Conservation (phyloP, 352 stramenopile genomes). For the Phytophthora ramorum region DNA sequence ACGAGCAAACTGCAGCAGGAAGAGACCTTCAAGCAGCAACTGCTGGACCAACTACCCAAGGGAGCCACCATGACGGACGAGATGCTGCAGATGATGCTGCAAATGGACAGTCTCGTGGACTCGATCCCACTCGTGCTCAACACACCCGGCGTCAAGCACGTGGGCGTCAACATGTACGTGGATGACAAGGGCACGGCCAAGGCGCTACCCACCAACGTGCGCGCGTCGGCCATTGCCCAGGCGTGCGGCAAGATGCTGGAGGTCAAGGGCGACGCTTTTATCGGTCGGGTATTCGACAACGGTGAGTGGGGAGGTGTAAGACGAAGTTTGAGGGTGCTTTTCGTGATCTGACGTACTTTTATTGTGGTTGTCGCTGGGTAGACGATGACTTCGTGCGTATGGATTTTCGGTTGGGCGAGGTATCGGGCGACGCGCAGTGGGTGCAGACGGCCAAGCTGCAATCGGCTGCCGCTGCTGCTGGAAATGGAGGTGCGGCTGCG, state of each 20-base stretch:
- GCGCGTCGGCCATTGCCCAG: slow-evolving; percentile 82
- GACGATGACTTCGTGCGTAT: slow-evolving; percentile 86
- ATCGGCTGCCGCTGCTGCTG: slow-evolving; percentile 31
- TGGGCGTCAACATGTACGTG: slow-evolving; percentile 91
- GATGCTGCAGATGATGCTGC: slow-evolving; percentile 89
- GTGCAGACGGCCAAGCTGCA: slow-evolving; percentile 71
- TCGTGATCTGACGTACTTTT: not conserved
- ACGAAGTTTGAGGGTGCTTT: not conserved
- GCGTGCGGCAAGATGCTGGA: slow-evolving; percentile 85
- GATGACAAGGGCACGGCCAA: slow-evolving; percentile 92
- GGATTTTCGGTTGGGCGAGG: slow-evolving; percentile 78
- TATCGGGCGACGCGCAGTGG: slow-evolving; percentile 72
- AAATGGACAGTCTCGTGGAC: slow-evolving; percentile 91
- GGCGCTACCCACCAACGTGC: slow-evolving; percentile 75
- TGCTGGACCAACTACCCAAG: slow-evolving; percentile 75
- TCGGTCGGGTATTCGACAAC: slow-evolving; percentile 90
- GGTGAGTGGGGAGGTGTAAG: slow-evolving; percentile 39
- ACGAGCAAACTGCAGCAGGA: slow-evolving; percentile 58
- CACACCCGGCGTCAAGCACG: slow-evolving; percentile 65
- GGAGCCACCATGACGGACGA: slow-evolving; percentile 67
- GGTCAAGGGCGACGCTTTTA: slow-evolving; percentile 88
- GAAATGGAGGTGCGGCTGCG: slow-evolving; percentile 36
- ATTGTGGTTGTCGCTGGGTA: slow-evolving; percentile 21
- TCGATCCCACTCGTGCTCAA: slow-evolving; percentile 90
- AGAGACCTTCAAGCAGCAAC: slow-evolving; percentile 85